Conservation (phyloP, 306 rosid species). For the Inga laurina region DNA sequence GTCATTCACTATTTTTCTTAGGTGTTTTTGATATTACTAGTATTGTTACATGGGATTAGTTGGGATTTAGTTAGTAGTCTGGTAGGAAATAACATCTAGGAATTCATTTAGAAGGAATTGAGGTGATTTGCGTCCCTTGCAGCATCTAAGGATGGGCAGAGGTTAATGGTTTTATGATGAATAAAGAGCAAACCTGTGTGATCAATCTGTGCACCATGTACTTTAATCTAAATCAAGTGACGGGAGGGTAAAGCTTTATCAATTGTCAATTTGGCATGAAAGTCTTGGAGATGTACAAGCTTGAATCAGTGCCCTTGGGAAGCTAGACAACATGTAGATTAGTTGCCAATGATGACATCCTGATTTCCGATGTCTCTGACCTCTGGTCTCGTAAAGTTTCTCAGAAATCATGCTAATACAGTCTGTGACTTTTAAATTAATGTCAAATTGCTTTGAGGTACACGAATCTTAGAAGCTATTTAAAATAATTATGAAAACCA, state of each 20-base stretch:
- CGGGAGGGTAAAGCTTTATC: slow-evolving; percentile 7
- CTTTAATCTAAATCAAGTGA: background rate
- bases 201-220: background rate
- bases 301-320: slow-evolving; percentile 8
- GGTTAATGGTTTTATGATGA: background rate
- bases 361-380: slow-evolving; percentile 14
- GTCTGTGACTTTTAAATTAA: background rate
- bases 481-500: background rate
- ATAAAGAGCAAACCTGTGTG: background rate
- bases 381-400: background rate
- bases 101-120: background rate
- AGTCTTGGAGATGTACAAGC: background rate
- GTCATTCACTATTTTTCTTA: background rate
- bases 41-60: background rate
- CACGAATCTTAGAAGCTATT: background rate
- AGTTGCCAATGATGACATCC: background rate
- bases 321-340: slow-evolving; percentile 16
- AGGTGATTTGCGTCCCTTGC: background rate
- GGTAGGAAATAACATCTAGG: background rate
- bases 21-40: background rate
- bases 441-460: background rate
- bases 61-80: background rate
- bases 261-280: background rate
- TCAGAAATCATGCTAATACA: background rate
- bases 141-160: background rate